Evolutionary conservation across 805 yeast species (phyloP), one percentile per base, ranked within the genome.

Genomic region (Phaffomyces thermotolerans): DNA sequence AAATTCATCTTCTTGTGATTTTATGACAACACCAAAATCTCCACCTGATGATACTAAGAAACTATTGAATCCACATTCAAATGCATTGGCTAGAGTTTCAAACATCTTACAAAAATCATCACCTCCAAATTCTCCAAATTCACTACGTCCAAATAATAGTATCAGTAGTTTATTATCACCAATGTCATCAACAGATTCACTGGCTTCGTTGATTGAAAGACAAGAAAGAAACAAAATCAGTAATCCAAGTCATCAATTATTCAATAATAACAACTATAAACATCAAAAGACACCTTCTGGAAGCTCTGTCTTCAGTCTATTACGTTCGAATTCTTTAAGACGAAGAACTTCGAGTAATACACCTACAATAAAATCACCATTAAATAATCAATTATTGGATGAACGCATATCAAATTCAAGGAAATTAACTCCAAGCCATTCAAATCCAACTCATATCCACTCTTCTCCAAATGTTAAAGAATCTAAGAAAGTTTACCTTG

Each of bases 401-500:
- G 25, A 24, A 7, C 13, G 12, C 20, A 13, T 32, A 3, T 12
- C 39, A 13, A 32, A 27, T 27, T 27, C 54, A 17, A 48, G 62
- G 40, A 51, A 46, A 39, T 36, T 57, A 15, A 50, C 52, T 22
- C 59, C 62, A 24, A 42, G 37, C n/a, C 47, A 37, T 18, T 31
- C 51, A 8, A 56, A 56, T 32, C 60, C 61, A 17, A 53, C 53
- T 20, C 58, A 56, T 39, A 44, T 53, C 0, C 59, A 56, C 37
- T 56, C 58, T 2, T 48, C 61, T 15, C 59, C 60, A 14, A 62
- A 60, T 34, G 96, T 90, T 7, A 88, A 84, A 57, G 97, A 91
- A 60, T 90, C 96, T 1, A 80, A 76, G 46, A 75, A 76, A 46
- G 86, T 93, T 14, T 76, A 73, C 31, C 73, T 91, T 33, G 95